phyloP scores from a whole-genome alignment of 345 rosid genomes.

The Conringia planisiliqua region DNA sequence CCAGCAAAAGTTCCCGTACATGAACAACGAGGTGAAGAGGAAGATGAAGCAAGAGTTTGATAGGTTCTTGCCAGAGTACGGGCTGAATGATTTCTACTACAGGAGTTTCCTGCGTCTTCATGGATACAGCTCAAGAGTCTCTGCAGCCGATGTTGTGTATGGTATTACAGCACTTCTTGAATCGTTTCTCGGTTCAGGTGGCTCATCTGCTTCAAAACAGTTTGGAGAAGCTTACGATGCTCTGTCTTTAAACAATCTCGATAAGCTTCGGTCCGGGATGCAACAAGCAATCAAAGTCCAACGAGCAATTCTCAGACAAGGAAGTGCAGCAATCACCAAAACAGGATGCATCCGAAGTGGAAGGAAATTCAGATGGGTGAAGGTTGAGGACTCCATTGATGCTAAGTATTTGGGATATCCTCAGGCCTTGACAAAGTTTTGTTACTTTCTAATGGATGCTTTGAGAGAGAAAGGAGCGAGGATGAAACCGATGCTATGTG shows the following conservation, averaged over 20 bases:
- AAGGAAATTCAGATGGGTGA: slow-evolving; percentile 94
- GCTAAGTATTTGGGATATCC: slow-evolving; percentile 81
- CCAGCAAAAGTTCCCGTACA: slow-evolving; percentile 93
- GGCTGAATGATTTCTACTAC: slow-evolving; percentile 82
- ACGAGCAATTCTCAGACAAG: slow-evolving; percentile 87
- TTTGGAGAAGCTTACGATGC: slow-evolving; percentile 96
- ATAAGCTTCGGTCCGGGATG: slow-evolving; percentile 79
- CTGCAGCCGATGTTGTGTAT: slow-evolving; percentile 95
- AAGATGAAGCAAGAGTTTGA: slow-evolving; percentile 93
- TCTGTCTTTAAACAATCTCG: slow-evolving; percentile 66
- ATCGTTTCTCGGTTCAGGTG: slow-evolving; percentile 71
- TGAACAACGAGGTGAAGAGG: slow-evolving; percentile 78
- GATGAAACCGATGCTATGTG: slow-evolving; percentile 89
- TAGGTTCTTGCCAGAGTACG: slow-evolving; percentile 83
- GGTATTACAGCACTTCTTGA: slow-evolving; percentile 97
- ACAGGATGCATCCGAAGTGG: slow-evolving; percentile 84
- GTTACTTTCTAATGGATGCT: slow-evolving; percentile 96
- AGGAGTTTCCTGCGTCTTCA: slow-evolving; percentile 77
- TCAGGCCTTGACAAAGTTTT: slow-evolving; percentile 90
- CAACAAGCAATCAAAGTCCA: slow-evolving; percentile 92
- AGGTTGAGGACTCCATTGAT: slow-evolving; percentile 77
- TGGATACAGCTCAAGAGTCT: slow-evolving; percentile 91
- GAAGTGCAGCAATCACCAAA: slow-evolving; percentile 85
- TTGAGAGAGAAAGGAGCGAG: slow-evolving; percentile 90
- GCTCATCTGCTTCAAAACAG: slow-evolving; percentile 83